Base-by-base conservation (phyloP, 805 yeast genomes). In the Deakozyma indianensis region DNA sequence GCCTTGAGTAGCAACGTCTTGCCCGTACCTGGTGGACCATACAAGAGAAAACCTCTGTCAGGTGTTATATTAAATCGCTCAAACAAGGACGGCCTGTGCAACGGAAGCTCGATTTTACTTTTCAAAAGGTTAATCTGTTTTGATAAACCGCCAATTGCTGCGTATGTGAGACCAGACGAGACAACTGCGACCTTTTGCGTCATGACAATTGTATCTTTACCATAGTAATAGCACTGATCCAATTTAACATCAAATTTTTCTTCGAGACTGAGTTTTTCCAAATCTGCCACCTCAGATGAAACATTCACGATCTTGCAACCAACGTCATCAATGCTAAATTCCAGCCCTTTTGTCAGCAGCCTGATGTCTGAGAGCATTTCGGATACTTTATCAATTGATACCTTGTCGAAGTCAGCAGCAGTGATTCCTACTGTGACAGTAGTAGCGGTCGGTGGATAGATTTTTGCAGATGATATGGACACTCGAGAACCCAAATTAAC, bases 21-120 rank as follows among this genome's bases (percentile, higher is more conserved):
- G 44, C 98, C 98, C 0, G 96, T 90, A 2, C 98, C 98, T 2
- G 97, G 92, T 2, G 96, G 95, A 0, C 98, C 98, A 64, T 90
- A 95, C 11, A 90, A 63, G 15, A 90, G 65, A n/a, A 90, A 77
- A 28, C 98, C 98, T 47, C 96, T 69, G 14, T 96, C 96, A 5
- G 98, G 96, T 5, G 80, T 71, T 18, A 87, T 80, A n/a, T 90
- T 87, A 65, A 90, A 92, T 45, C 83, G 77, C 4, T 79, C 70
- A 55, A 88, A 90, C 25, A 86, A 62, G 3, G 73, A 70, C 0
- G 96, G 95, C 47, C 76, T 76, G 48, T 79, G 77, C 22, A 92
- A 68, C 0, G 99, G 96, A 2, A 90, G 67, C 45, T 83, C 83
- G 5, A 88, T 76, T 0, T 88, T 76, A 4, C 81, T 70, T 45